phyloP scores from a whole-genome alignment of 1,284 basidiomycete genomes.

The Sporisorium exsertum region DNA sequence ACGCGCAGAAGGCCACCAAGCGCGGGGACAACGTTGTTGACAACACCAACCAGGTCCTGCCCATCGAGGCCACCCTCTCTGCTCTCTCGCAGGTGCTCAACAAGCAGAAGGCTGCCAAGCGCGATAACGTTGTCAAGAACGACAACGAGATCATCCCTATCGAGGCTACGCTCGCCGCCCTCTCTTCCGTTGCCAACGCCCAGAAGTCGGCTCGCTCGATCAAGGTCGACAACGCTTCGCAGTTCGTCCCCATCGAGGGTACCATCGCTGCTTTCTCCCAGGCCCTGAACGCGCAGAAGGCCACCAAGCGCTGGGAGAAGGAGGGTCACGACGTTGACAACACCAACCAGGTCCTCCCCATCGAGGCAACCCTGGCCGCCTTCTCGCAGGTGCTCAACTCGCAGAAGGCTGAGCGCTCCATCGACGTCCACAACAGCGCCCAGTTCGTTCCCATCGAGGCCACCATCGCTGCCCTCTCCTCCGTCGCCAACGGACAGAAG shows the following conservation, averaged over 20 bases:
- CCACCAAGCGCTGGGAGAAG: conserved; percentile 16
- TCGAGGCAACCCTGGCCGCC: conserved; percentile 27
- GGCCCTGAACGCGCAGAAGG: conserved; percentile 34
- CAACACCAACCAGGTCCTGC: conserved; percentile 31
- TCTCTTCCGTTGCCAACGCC: conserved; percentile 32
- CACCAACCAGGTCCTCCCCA: conserved; percentile 36
- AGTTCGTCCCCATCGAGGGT: conserved; percentile 32
- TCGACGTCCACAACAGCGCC: conserved; percentile 21
- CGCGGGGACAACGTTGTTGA: conserved; percentile 19
- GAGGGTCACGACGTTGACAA: conserved; percentile 19
- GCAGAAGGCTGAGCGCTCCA: conserved; percentile 11
- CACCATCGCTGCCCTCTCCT: conserved; percentile 31
- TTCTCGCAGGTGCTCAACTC: conserved; percentile 15
- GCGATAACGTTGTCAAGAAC: conserved; percentile 38
- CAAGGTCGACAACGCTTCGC: conserved; percentile 26
- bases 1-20: conserved; percentile 31
- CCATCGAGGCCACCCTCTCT: conserved; percentile 40
- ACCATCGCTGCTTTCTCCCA: conserved; percentile 25
- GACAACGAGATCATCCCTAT: conserved; percentile 35
- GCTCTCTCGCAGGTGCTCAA: conserved; percentile 42
- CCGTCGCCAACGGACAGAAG: conserved; percentile 22
- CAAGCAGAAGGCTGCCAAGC: conserved; percentile 29
- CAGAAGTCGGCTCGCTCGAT: conserved; percentile 15
- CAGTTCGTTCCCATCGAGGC: conserved; percentile 37
- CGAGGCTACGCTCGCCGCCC: conserved; percentile 26